Evolutionary conservation across 164 flowering plant genomes (phyloP).

Genomic region (Macadamia integrifolia): DNA sequence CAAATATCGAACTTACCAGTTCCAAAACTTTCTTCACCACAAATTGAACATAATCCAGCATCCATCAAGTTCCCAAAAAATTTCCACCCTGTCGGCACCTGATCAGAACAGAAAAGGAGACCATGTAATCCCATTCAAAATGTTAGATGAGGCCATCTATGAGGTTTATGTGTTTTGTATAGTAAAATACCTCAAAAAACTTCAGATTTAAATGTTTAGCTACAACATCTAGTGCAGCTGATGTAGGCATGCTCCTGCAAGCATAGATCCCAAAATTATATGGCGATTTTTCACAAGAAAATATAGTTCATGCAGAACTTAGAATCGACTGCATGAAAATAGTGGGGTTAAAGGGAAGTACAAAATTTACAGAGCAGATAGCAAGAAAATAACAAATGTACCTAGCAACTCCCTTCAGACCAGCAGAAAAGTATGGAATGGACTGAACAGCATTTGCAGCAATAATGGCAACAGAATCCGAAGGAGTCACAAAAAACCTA

Average conservation of each 20-base stretch:
- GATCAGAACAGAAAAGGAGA: slow-evolving; percentile 8
- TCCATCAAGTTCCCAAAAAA: slow-evolving; percentile 99
- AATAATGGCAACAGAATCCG: slow-evolving; percentile 98
- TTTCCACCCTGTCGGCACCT: slow-evolving; percentile 99
- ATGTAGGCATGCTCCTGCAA: slow-evolving; percentile 99
- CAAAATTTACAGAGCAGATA: too few relatives aligned
- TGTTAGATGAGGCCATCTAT: not conserved
- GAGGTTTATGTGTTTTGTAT: not conserved
- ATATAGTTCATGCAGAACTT: not conserved
- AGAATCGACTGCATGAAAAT: not conserved
- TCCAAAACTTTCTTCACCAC: slow-evolving; percentile 99
- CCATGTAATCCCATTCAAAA: not conserved
- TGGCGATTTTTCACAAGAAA: not conserved
- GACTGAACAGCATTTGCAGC: slow-evolving; percentile 96
- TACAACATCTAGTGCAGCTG: slow-evolving; percentile 99
- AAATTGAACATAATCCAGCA: slow-evolving; percentile 89
- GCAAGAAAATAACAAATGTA: slow-evolving; percentile 10
- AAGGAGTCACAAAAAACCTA: slow-evolving; percentile 98
- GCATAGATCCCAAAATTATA: slow-evolving; percentile 8
- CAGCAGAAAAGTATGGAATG: slow-evolving; percentile 87
- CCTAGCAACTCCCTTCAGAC: slow-evolving; percentile 99
- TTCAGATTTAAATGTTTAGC: slow-evolving; percentile 77
- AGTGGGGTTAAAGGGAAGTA: not conserved
- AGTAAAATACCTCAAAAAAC: slow-evolving; percentile 73
- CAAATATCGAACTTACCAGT: slow-evolving; percentile 52